A percentile compares a stretch with the other conserved stretches of the same genome.
Evolutionary conservation across 2,329 filamentous ascomycete species (phyloP).

Genomic region (Penicillium sp.): DNA sequence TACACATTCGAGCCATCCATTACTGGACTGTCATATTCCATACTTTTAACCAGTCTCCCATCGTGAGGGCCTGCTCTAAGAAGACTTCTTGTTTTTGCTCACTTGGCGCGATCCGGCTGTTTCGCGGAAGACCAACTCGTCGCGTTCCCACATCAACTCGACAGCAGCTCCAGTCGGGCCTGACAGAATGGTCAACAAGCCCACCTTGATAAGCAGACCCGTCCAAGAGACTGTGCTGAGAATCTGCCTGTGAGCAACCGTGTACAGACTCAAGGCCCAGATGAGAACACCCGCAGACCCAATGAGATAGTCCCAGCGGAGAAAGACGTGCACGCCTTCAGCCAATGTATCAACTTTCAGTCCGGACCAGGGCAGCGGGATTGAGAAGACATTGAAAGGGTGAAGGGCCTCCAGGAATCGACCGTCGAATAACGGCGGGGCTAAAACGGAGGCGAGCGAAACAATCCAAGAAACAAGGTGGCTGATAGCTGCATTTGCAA

Average conservation of each 20-base stretch:
- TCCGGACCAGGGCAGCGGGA: conserved; percentile 33
- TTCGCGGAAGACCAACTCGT: conserved; percentile 40
- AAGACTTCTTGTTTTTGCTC: conserved; percentile 27
- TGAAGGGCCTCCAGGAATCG: conserved; percentile 33
- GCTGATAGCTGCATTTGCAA: conserved; percentile 36
- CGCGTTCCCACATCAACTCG: conserved; percentile 47
- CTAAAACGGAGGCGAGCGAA: conserved; percentile 35
- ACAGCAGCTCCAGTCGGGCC: conserved; percentile 45
- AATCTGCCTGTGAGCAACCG: conserved; percentile 25
- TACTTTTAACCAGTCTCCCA: too few relatives aligned
- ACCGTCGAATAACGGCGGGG: conserved; percentile 33
- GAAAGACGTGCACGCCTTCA: conserved; percentile 42
- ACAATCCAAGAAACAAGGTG: conserved; percentile 42
- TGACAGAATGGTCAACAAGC: conserved; percentile 32
- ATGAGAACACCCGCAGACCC: conserved; percentile 41
- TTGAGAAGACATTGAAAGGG: conserved; percentile 35
- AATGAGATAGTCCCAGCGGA: conserved; percentile 48
- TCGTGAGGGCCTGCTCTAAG: conserved; percentile 2
- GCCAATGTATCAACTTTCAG: conserved; percentile 31
- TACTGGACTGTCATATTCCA: not conserved
- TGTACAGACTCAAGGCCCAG: conserved; percentile 43
- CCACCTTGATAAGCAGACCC: conserved; percentile 32
- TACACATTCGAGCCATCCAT: not conserved
- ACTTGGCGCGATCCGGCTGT: conserved; percentile 31
- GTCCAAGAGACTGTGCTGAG: conserved; percentile 23